phyloP scores from a whole-genome alignment of 1,139 yeast genomes.

The Chernovozyma sophiae-reginae region DNA sequence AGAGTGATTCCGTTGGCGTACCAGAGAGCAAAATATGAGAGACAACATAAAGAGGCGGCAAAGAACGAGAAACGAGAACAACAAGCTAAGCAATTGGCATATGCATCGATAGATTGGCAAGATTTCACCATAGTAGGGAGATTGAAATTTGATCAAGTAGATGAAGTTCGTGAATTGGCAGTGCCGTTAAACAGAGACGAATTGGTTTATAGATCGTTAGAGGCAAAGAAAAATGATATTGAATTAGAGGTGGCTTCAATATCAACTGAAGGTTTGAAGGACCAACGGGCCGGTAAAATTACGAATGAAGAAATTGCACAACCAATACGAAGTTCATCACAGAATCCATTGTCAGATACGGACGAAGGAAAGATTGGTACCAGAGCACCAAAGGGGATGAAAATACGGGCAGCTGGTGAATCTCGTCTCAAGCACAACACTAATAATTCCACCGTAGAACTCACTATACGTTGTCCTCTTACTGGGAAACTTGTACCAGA shows the following conservation, averaged over 20 bases:
- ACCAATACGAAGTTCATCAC: background rate
- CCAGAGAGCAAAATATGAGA: constrained; percentile 54
- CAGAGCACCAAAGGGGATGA: constrained; percentile 50
- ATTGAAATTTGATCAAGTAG: constrained; percentile 63
- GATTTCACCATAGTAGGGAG: constrained; percentile 71
- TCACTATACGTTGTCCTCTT: constrained; percentile 62
- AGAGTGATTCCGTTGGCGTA: constrained; percentile 48
- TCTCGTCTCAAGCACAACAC: constrained; percentile 43
- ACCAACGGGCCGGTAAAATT: too few relatives aligned
- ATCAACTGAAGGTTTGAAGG: too few relatives aligned
- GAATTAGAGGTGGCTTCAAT: constrained; percentile 1
- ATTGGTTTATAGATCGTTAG: constrained; percentile 58
- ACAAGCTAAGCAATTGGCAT: constrained; percentile 39
- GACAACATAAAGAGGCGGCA: constrained; percentile 26
- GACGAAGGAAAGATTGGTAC: background rate
- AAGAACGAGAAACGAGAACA: constrained; percentile 32
- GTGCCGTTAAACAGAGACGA: constrained; percentile 59
- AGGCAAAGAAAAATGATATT: constrained; percentile 19
- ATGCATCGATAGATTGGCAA: constrained; percentile 85
- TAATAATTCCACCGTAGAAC: constrained; percentile 17
- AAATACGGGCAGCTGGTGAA: constrained; percentile 66
- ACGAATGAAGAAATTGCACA: background rate
- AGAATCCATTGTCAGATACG: background rate
- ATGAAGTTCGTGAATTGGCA: constrained; percentile 57
- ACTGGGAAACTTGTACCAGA: constrained; percentile 71